Base-by-base conservation (phyloP, 768 basidiomycete genomes). In the Boletus pseudopeckii region DNA sequence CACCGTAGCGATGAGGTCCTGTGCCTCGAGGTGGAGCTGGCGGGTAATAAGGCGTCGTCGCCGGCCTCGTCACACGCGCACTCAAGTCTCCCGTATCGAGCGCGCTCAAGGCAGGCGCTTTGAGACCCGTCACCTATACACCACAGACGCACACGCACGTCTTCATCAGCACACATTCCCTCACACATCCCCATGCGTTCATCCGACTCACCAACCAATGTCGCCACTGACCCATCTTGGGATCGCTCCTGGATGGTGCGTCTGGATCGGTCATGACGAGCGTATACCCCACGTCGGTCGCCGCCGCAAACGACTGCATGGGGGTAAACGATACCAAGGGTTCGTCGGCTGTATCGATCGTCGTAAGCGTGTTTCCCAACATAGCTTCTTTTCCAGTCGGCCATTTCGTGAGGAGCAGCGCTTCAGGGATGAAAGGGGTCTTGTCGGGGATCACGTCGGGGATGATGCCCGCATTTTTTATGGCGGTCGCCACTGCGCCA, bases 191-290 rank as follows among this genome's bases (percentile, higher is more conserved):
- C 20, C 36, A 30, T 2, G 24, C 14, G 28, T 2, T n/a, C 13
- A 17, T 22, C 32, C 14, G 1, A 59, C 75, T 63, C 55, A 83
- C 80, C 34, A 84, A 67, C 81, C 81, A 83, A 52, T 84, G 82
- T 42, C 81, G 73, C 72, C 79, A 83, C 55, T 82, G 64, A 1
- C 76, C 71, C 63, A 71, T 80, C 58, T 73, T 79, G 1, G 79
- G 80, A 36, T 80, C 73, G 7, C 56, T 64, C 43, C 77, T 67
- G 1, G 79, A 80, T 0, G 82, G 82, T 4, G 82, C 82, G 53
- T 83, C 82, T 2, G 82, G 82, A 60, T 84, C 82, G 4, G 77
- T 76, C 78, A 82, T 77, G 33, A 80, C 78, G 34, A 83, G 67
- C 8, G 82, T 82, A 56, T 81, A 83, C 4, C 72, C 72, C 8